Evolutionary conservation across 352 stramenopile genomes (phyloP), one percentile per base, ranked within the genome.

Genomic region (Phytophthora kernoviae): DNA sequence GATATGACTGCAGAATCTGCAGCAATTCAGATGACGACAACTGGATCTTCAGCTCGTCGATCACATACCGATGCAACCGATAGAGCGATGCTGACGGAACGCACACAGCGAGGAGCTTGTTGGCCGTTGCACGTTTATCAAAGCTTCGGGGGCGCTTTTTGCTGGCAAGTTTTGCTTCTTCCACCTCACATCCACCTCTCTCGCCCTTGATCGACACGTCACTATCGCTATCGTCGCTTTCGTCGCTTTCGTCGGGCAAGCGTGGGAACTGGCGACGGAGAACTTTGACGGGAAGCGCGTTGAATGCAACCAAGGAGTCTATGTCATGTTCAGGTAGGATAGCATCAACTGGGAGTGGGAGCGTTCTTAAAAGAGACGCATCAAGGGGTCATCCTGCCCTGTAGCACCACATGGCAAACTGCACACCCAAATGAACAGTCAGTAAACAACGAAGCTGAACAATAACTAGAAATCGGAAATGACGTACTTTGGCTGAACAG

Each of bases 401-500:
- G 73, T 80, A 15, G 81, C 58, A 27, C 82, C 82, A 52, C 77
- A 78, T 8, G 78, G 79, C 22, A 92, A 62, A 12, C 82, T 92
- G 49, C 17, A 37, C 4, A 54, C 36, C 27, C 15, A 71, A 33
- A 40, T 22, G 59, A 21, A 43, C 54, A 49, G 4, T 21, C 45
- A 32, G 50, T 49, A 18, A 46, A 20, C 1, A 8, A 18, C 22
- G 53, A 48, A 8, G 53, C n/a, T 40, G 6, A 8, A n/a, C 15
- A 30, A 8, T 27, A 7, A 32, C 11, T 15, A 0, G 17, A 37
- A 6, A 17, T 18, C 14, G 10, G 56, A 12, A 21, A 46, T n/a
- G 26, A 79, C 82, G 59, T 80, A 92, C 83, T 81, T 69, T 1
- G 65, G 40, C 44, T 90, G 83, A 42, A 92, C 65, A 18, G 77